Percentiles rank a stretch among this genome's conserved stretches.
phyloP scores from a whole-genome alignment of 2,329 filamentous ascomycete species.

The Scleromitrula shiraiana region DNA sequence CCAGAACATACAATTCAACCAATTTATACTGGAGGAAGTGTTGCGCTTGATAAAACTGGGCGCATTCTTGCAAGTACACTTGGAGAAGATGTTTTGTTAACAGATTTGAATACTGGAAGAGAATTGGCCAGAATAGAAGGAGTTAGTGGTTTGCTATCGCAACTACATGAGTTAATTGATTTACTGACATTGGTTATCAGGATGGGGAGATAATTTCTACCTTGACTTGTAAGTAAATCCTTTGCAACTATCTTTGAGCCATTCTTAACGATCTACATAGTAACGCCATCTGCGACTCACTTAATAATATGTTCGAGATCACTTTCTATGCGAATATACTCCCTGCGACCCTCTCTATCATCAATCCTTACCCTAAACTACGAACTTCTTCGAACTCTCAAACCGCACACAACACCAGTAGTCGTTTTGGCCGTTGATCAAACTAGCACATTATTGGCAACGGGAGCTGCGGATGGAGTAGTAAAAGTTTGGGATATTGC shows the following conservation, averaged over 20 bases:
- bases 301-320: constrained; percentile 89
- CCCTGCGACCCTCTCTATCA: constrained; percentile 51
- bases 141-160: constrained; percentile 39
- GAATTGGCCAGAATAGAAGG: constrained; percentile 84
- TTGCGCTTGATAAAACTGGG: constrained; percentile 74
- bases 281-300: constrained; percentile 83
- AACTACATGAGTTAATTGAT: constrained; percentile 8
- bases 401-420: constrained; percentile 85
- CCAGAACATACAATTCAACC: constrained; percentile 76
- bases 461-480: constrained; percentile 83
- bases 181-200: constrained; percentile 35
- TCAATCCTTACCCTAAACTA: constrained; percentile 52
- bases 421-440: constrained; percentile 77
- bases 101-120: constrained; percentile 73
- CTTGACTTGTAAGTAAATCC: constrained; percentile 46
- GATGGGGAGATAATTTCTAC: constrained; percentile 77
- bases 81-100: constrained; percentile 86
- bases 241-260: constrained; percentile 2
- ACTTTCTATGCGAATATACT: constrained; percentile 89
- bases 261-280: constrained; percentile 35
- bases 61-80: constrained; percentile 78
- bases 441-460: constrained; percentile 83
- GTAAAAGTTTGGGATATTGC: constrained; percentile 96
- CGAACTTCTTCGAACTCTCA: constrained; percentile 69
- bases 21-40: constrained; percentile 86